Evolutionary conservation across 768 basidiomycete genomes (phyloP).

Genomic region (Naganishia randhawae): DNA sequence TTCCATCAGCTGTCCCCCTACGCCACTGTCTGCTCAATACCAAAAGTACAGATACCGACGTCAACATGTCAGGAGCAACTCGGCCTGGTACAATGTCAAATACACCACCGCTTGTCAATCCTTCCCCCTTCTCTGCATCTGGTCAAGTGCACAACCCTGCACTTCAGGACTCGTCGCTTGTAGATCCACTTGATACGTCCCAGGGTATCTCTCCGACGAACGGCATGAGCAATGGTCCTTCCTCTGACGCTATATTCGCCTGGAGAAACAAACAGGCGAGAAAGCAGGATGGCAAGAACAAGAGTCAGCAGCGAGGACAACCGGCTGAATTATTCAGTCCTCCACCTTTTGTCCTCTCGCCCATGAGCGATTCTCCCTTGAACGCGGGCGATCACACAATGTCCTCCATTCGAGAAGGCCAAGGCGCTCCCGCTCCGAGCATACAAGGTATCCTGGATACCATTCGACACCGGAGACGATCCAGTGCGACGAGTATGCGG

Average conservation of each 20-base stretch:
- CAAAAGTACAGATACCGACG: not conserved
- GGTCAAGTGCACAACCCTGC: not conserved
- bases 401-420: not conserved
- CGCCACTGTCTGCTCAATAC: not conserved
- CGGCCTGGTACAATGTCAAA: not conserved
- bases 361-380: not conserved
- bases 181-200: conserved; percentile 10
- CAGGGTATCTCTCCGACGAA: not conserved
- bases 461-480: conserved; percentile 3
- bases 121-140: not conserved
- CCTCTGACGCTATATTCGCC: conserved; percentile 16
- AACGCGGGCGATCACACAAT: not conserved
- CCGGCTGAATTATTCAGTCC: not conserved
- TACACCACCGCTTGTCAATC: not conserved
- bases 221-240: conserved; percentile 1
- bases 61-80: not conserved
- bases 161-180: not conserved
- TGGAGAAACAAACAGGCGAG: conserved; percentile 21
- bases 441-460: conserved; percentile 8
- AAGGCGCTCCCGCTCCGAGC: not conserved
- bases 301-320: not conserved
- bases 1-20: not conserved
- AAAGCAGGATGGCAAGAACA: conserved; percentile 9
- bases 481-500: conserved; percentile 11
- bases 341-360: conserved; percentile 11